Evolutionary conservation across 2,329 filamentous ascomycete species (phyloP), one percentile per base, ranked within the genome.

Genomic region (Nemania bipapillata): DNA sequence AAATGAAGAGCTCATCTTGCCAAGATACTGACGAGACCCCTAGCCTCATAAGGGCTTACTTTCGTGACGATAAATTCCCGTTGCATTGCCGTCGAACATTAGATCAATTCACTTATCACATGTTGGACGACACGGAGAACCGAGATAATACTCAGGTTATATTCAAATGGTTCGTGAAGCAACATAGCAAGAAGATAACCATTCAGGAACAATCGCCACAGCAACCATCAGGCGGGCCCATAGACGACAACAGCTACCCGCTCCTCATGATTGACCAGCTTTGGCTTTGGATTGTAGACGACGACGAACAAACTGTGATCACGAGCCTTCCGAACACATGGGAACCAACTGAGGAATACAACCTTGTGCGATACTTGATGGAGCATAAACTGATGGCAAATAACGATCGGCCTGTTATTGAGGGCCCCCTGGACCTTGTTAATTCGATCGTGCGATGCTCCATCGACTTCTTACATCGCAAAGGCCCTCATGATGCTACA

Each of bases 61-160:
- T 49, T 8, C 17, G 17, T 22, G 7, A 49, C 8, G 22, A 24
- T 8, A 26, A 49, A 24, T 49, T 49, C 24, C 45, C 45, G 24
- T 49, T 49, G 45, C 45, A 49, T 49, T 49, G 45, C 17, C 45
- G 45, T 49, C 45, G 45, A 49, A 49, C 45, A 22, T 49, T 49
- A 24, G 45, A 49, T 24, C 45, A 49, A 17, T 49, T 49, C 45
- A 49, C 45, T 12, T 49, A 49, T 49, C 45, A 49, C 45, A 49
- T 49, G 45, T 17, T 49, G 22, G 45, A 49, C 6, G 45, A 49
- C 17, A 49, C 45, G 17, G 45, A 49, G n/a, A 24, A 26, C 7
- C 45, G 45, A 4, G 45, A 49, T 17, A 49, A 49, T 22, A 24
- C 45, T 49, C 45, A 49, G 24, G 45, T 49, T 24, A 49, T 49